Percentiles rank a stretch among this genome's conserved stretches.
Conservation (phyloP, 129 eudicot species). For the Centaurea solstitialis region DNA sequence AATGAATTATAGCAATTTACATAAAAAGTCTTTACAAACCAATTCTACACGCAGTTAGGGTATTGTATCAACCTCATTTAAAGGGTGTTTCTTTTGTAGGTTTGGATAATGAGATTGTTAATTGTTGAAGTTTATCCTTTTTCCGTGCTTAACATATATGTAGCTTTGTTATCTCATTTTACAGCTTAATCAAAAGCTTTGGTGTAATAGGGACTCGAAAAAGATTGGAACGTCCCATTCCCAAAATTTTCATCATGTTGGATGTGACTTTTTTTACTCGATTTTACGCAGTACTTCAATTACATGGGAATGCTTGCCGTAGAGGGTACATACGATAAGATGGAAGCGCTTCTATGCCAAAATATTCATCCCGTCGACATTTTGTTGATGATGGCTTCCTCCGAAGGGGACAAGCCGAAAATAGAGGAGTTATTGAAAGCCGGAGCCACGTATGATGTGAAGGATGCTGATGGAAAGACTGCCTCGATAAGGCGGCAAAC, state of each 20-base stretch:
- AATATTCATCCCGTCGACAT: slow-evolving; percentile 92
- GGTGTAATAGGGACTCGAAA: background rate
- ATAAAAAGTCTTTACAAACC: no score
- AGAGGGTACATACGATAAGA: slow-evolving; percentile 89
- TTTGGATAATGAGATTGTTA: background rate
- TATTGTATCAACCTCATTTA: background rate
- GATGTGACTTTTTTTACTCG: background rate
- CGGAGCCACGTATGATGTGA: slow-evolving; percentile 78
- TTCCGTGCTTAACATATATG: background rate
- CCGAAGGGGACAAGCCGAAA: slow-evolving; percentile 91
- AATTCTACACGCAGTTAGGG: background rate
- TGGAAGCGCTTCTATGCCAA: slow-evolving; percentile 87
- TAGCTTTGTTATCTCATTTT: background rate
- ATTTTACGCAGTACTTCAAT: slow-evolving; percentile 70
- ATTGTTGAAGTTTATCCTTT: background rate
- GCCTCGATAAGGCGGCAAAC: slow-evolving; percentile 67
- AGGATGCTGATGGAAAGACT: slow-evolving; percentile 74
- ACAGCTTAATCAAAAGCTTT: background rate
- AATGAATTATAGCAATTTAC: background rate
- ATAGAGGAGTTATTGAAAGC: slow-evolving; percentile 87
- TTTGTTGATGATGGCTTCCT: slow-evolving; percentile 83
- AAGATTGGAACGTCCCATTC: background rate
- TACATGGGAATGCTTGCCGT: slow-evolving; percentile 99
- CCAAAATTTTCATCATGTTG: background rate
- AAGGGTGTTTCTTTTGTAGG: background rate